phyloP scores from a whole-genome alignment of 2,329 filamentous ascomycete species.

The Fusarium sp. region DNA sequence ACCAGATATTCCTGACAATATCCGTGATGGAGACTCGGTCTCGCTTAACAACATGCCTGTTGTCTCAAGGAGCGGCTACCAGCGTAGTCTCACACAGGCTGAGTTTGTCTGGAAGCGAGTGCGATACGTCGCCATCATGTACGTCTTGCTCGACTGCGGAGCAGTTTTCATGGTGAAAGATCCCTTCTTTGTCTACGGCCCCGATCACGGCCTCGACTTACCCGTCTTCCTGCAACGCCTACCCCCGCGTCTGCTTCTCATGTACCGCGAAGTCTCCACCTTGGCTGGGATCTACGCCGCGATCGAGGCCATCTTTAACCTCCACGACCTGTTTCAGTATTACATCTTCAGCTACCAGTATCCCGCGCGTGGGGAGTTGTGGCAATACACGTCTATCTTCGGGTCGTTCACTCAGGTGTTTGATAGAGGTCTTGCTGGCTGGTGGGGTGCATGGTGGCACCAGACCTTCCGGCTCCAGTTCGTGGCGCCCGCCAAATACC shows the following conservation, averaged over 20 bases:
- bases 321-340: constrained; percentile 72
- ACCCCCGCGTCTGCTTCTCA: constrained; percentile 62
- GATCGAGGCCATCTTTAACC: constrained; percentile 72
- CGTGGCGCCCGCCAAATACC: constrained; percentile 69
- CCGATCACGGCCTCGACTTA: constrained; percentile 54
- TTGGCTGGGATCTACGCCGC: constrained; percentile 72
- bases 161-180: constrained; percentile 81
- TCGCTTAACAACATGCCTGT: constrained; percentile 60
- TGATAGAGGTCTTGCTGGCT: constrained; percentile 81
- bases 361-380: constrained; percentile 65
- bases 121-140: constrained; percentile 67
- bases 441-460: constrained; percentile 93
- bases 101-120: constrained; percentile 64
- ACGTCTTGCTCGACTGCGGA: constrained; percentile 78
- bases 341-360: constrained; percentile 66
- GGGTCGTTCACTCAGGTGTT: constrained; percentile 71
- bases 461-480: constrained; percentile 88
- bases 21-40: constrained; percentile 55
- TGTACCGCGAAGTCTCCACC: constrained; percentile 71
- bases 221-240: constrained; percentile 62
- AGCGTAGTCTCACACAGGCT: constrained; percentile 58
- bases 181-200: constrained; percentile 79
- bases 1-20: constrained; percentile 57
- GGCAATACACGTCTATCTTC: constrained; percentile 69
- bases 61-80: constrained; percentile 63